These are phyloP conservation scores for Incumbomyces delicatus DNA, from an alignment of 2,329 filamentous ascomycete species.

Conservation along the genomic window DNA sequence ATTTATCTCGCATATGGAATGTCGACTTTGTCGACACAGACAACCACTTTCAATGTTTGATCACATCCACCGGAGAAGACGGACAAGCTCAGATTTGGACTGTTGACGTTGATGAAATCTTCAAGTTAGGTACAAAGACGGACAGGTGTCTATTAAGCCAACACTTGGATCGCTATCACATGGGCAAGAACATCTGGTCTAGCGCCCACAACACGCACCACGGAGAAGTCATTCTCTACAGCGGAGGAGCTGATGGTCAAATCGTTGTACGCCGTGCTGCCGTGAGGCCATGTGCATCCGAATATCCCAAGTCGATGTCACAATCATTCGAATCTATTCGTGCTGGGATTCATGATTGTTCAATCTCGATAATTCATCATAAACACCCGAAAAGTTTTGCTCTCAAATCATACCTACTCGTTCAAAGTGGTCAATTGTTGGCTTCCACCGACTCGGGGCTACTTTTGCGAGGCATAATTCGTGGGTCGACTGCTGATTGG, in stretches of 20 bases:
- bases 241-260: slow-evolving; percentile 76
- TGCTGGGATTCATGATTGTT: not conserved
- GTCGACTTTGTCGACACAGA: slow-evolving; percentile 53
- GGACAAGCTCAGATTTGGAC: slow-evolving; percentile 66
- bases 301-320: not conserved
- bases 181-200: slow-evolving; percentile 91
- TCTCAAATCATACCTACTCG: slow-evolving; percentile 14
- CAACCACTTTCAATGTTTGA: slow-evolving; percentile 29
- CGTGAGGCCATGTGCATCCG: not conserved
- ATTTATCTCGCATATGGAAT: slow-evolving; percentile 82
- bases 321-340: slow-evolving; percentile 9
- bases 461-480: slow-evolving; percentile 7
- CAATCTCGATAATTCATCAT: not conserved
- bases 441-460: slow-evolving; percentile 14
- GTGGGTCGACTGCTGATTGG: slow-evolving; percentile 1
- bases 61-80: slow-evolving; percentile 81
- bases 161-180: slow-evolving; percentile 55
- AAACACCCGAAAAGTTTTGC: not conserved
- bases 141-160: slow-evolving; percentile 30
- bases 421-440: slow-evolving; percentile 8
- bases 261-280: slow-evolving; percentile 31
- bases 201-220: slow-evolving; percentile 29
- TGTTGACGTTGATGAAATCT: slow-evolving; percentile 30
- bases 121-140: not conserved
- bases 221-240: slow-evolving; percentile 44